phyloP scores from a whole-genome alignment of 2,329 filamentous ascomycete species.

The Thelonectria olida region DNA sequence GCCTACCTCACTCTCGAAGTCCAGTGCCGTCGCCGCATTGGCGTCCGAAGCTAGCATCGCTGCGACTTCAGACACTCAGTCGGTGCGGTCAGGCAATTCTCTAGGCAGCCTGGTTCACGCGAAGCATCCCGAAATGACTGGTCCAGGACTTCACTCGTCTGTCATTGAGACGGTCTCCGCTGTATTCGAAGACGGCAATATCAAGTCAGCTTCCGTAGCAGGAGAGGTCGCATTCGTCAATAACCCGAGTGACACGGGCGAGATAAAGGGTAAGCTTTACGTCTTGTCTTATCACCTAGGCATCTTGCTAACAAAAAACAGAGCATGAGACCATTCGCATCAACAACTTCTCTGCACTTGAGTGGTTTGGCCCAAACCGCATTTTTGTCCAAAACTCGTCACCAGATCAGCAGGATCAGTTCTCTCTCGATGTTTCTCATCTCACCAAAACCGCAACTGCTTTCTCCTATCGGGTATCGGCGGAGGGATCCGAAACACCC shows the following conservation, averaged over 20 bases:
- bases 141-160: constrained; percentile 84
- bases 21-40: constrained; percentile 61
- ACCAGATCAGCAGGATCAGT: constrained; percentile 77
- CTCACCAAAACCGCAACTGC: constrained; percentile 80
- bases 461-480: constrained; percentile 91
- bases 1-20: constrained; percentile 34
- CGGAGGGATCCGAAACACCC: constrained; percentile 64
- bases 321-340: constrained; percentile 77
- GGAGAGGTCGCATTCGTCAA: constrained; percentile 92
- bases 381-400: constrained; percentile 81
- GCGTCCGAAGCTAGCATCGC: constrained; percentile 70
- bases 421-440: constrained; percentile 76
- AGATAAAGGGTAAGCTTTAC: constrained; percentile 57
- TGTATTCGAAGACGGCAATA: constrained; percentile 77
- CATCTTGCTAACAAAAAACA: constrained; percentile 37
- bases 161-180: constrained; percentile 92
- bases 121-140: constrained; percentile 83
- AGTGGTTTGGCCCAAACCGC: constrained; percentile 93
- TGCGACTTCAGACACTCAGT: constrained; percentile 83
- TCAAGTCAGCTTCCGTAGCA: constrained; percentile 77
- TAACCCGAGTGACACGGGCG: constrained; percentile 63
- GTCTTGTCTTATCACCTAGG: no score
- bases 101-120: constrained; percentile 73
- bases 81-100: constrained; percentile 88
- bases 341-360: constrained; percentile 87